Evolutionary conservation across 257 asterid species (phyloP).

Genomic region (Salvia miltiorrhiza): DNA sequence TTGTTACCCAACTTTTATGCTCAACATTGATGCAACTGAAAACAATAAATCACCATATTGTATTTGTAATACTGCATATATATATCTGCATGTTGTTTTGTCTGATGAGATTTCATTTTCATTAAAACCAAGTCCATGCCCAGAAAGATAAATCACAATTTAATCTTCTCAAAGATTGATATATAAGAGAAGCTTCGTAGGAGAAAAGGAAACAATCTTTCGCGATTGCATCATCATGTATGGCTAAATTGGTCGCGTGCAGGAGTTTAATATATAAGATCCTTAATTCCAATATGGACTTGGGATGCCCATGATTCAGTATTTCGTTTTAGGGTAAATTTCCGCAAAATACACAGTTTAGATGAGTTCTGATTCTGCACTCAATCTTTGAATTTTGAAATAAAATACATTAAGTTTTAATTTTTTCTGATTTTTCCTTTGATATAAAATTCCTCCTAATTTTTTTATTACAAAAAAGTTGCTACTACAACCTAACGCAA

Average conservation of each 20-base stretch:
- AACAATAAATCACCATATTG: conserved; percentile 8
- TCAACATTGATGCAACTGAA: conserved; percentile 10
- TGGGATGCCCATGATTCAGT: no score
- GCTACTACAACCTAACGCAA: no score
- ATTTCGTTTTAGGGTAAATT: no score
- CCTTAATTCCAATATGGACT: no score
- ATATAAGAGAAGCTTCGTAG: not conserved
- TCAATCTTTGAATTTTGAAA: no score
- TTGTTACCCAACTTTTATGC: conserved; percentile 18
- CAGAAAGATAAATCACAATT: not conserved
- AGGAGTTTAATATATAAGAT: not conserved
- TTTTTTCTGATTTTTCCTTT: no score
- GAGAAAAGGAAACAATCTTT: conserved; percentile 10
- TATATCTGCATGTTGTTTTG: conserved; percentile 22
- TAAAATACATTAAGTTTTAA: no score
- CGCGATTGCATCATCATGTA: conserved; percentile 14
- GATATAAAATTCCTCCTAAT: no score
- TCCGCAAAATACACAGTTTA: no score
- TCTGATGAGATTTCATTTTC: not conserved
- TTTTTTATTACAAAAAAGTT: no score
- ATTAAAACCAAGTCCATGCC: not conserved
- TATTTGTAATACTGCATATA: no score
- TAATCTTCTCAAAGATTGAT: not conserved
- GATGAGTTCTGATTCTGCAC: no score
- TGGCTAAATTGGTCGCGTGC: conserved; percentile 1